Evolutionary conservation across 2,329 filamentous ascomycete genomes (phyloP).

Genomic region (Boeremia exigua): DNA sequence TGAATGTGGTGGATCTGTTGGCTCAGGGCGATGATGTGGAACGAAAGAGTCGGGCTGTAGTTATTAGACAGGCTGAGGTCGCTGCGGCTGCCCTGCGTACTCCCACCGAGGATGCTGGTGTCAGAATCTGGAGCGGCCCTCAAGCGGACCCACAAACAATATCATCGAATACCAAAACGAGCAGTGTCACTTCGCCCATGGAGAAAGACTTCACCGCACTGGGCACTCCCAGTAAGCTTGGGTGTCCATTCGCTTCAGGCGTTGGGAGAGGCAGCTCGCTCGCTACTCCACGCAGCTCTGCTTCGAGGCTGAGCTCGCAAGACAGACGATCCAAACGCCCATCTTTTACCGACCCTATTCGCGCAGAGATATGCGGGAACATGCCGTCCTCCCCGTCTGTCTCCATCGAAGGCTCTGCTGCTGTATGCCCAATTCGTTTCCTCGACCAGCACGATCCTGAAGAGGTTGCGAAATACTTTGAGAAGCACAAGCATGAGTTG

Average conservation of each 20-base stretch:
- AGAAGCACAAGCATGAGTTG: constrained; percentile 93
- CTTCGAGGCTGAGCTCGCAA: constrained; percentile 45
- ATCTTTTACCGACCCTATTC: constrained; percentile 52
- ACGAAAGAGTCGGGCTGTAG: constrained; percentile 39
- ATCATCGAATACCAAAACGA: constrained; percentile 32
- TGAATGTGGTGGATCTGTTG: constrained; percentile 46
- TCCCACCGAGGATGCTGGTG: constrained; percentile 34
- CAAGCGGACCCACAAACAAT: constrained; percentile 38
- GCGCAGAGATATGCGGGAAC: constrained; percentile 50
- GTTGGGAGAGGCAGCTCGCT: constrained; percentile 54
- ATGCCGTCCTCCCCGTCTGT: constrained; percentile 57
- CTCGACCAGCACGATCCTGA: constrained; percentile 91
- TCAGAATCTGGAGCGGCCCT: constrained; percentile 52
- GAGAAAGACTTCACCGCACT: constrained; percentile 91
- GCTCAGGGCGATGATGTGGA: constrained; percentile 44
- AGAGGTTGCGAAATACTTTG: constrained; percentile 91
- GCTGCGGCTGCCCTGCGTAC: constrained; percentile 37
- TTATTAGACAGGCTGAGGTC: constrained; percentile 45
- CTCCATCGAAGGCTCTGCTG: constrained; percentile 48
- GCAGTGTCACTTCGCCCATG: constrained; percentile 56
- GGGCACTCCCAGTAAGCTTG: constrained; percentile 78
- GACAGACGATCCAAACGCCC: constrained; percentile 49
- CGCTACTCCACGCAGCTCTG: constrained; percentile 50
- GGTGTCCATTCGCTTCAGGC: constrained; percentile 76
- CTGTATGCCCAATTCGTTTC: constrained; percentile 90